Evolutionary conservation across 2,329 filamentous ascomycete genomes (phyloP).

Genomic region (Parafenestella ontariensis): DNA sequence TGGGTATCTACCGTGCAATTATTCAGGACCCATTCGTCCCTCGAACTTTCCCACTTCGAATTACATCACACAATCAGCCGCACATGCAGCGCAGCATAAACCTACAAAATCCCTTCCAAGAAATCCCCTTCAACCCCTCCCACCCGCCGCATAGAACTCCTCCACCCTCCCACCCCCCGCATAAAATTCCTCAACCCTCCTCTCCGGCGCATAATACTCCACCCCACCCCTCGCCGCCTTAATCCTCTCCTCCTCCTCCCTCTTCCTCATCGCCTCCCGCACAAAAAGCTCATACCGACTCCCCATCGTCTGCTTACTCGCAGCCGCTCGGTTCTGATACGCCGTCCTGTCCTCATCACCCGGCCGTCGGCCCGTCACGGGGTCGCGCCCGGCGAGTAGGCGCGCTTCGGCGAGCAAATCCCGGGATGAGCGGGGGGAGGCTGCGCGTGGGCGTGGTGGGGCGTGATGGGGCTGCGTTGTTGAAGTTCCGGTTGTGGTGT

Average conservation of each 20-base stretch:
- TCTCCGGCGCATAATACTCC: constrained; percentile 35
- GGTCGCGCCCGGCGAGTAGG: constrained; percentile 21
- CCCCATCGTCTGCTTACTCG: constrained; percentile 12
- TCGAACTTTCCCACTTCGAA: too few relatives aligned
- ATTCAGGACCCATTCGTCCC: too few relatives aligned
- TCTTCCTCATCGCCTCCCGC: constrained; percentile 16
- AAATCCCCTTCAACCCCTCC: background rate
- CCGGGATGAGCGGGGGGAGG: constrained; percentile 3
- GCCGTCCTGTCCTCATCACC: constrained; percentile 8
- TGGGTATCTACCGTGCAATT: too few relatives aligned
- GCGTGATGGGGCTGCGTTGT: background rate
- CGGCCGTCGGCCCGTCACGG: constrained; percentile 19
- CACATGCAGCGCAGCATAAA: too few relatives aligned
- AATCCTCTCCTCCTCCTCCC: constrained; percentile 15
- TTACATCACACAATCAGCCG: too few relatives aligned
- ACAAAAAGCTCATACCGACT: constrained; percentile 21
- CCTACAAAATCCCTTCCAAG: too few relatives aligned
- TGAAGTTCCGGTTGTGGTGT: constrained; percentile 5
- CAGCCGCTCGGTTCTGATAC: constrained; percentile 8
- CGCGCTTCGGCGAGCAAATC: constrained; percentile 33
- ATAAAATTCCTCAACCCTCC: constrained; percentile 30
- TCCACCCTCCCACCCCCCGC: constrained; percentile 8
- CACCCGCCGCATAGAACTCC: background rate
- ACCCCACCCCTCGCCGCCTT: constrained; percentile 13
- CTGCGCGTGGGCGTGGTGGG: background rate